Evolutionary conservation across 148 eudicot genomes (phyloP).

Genomic region (Chenopodium berlandieri): DNA sequence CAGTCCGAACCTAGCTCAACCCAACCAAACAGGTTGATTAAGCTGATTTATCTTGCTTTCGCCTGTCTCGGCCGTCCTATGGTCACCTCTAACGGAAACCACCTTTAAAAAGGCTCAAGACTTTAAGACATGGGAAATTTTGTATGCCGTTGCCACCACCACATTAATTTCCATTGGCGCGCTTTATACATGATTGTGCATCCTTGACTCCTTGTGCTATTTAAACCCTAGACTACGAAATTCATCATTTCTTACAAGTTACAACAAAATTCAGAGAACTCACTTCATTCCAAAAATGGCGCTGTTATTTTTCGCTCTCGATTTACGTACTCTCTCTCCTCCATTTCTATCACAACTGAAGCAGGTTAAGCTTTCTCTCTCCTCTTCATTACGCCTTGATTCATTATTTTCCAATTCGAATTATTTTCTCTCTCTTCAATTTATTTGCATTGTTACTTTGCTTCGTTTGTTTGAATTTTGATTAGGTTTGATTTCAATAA

Average conservation of each 20-base stretch:
- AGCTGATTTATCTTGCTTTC: too few relatives aligned
- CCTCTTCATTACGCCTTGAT: background rate
- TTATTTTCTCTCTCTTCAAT: background rate
- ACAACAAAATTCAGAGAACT: background rate
- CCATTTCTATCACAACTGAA: slow-evolving; percentile 51
- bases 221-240: background rate
- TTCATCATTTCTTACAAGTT: background rate
- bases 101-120: too few relatives aligned
- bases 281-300: slow-evolving; percentile 34
- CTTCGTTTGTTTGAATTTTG: too few relatives aligned
- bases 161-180: too few relatives aligned
- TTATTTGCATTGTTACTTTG: background rate
- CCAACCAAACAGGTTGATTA: too few relatives aligned
- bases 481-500: background rate
- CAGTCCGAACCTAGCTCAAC: too few relatives aligned
- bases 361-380: slow-evolving; percentile 40
- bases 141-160: background rate
- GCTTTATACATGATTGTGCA: too few relatives aligned
- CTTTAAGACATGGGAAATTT: too few relatives aligned
- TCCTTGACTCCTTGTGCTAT: too few relatives aligned
- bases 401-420: background rate
- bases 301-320: slow-evolving; percentile 64
- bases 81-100: too few relatives aligned
- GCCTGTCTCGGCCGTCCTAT: too few relatives aligned
- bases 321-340: slow-evolving; percentile 65